These are phyloP conservation scores for Trichoderma asperellum DNA, from an alignment of 2,329 filamentous ascomycete species.

Conservation along the genomic window DNA sequence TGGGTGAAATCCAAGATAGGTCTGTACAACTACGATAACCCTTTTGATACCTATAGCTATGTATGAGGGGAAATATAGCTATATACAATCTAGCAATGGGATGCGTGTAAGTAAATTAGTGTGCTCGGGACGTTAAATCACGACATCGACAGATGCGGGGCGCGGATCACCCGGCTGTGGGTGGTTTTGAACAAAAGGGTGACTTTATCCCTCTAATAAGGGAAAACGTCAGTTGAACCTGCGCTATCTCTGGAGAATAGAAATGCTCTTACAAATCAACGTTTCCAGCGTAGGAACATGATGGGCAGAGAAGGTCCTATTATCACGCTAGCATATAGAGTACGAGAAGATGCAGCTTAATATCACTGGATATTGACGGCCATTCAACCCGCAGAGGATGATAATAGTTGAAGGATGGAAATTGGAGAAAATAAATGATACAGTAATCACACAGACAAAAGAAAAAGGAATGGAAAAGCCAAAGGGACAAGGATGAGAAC, in stretches of 20 bases:
- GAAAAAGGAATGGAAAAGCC: background rate
- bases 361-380: background rate
- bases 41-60: background rate
- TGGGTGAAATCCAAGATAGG: background rate
- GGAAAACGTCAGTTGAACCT: too few relatives aligned
- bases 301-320: background rate
- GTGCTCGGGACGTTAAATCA: slow-evolving; percentile 20
- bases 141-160: slow-evolving; percentile 27
- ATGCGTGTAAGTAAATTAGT: slow-evolving; percentile 4
- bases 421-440: background rate
- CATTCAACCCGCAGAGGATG: background rate
- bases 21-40: background rate
- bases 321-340: background rate
- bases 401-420: accelerated
- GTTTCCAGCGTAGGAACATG: background rate
- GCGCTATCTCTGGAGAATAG: background rate
- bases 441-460: background rate
- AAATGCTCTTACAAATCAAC: background rate
- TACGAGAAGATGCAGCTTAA: background rate
- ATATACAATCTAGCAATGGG: background rate
- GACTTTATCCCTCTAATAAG: background rate
- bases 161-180: slow-evolving; percentile 12
- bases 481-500: background rate
- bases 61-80: background rate
- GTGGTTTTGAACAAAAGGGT: too few relatives aligned